Evolutionary conservation across 306 rosid genomes (phyloP), one percentile per base, ranked within the genome.

Genomic region (Cucurbita pepo): DNA sequence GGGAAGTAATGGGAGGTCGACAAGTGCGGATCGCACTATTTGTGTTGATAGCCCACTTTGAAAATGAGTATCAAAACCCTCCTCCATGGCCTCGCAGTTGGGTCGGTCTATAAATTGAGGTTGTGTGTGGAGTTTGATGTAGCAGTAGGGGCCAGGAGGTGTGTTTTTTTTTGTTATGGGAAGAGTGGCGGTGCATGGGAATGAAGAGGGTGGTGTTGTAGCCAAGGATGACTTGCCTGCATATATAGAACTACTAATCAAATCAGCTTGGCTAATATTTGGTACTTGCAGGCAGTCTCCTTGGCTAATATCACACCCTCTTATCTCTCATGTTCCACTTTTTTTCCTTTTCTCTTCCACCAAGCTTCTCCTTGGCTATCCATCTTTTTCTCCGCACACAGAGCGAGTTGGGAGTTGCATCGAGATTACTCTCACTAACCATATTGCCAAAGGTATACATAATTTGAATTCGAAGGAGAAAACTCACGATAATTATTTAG

Each of bases 141-240:
- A 30, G 34, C 34, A 30, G 34, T 0, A 30, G 34, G 34, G 34
- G 34, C 34, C 34, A 30, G 34, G 34, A 0, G 34, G 34, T 11
- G 5, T 16, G 8, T 52, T 0, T 16, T 15, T 21, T 16, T 6
- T 16, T 15, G 61, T 3, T 21, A 1, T 55, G 13, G 54, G 40
- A 67, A 67, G 72, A 47, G 12, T 45, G 56, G 72, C 47, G 41
- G 56, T 45, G 72, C 56, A 45, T 67, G 72, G 15, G 72, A 67
- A 67, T 47, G 56, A 5, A 67, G 72, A 67, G 72, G 56, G 21
- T 25, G 13, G 14, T 45, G 56, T 47, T 67, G 56, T 67, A 67
- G 72, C 72, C 72, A 67, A 67, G 72, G 56, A 67, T 67, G 72
- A 67, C 72, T 67, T 67, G 72, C 72, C 72, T 67, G 72, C 56